A percentile compares a stretch with the other conserved stretches of the same genome.
phyloP scores from a whole-genome alignment of 306 rosid species.

The Fagus crenata region DNA sequence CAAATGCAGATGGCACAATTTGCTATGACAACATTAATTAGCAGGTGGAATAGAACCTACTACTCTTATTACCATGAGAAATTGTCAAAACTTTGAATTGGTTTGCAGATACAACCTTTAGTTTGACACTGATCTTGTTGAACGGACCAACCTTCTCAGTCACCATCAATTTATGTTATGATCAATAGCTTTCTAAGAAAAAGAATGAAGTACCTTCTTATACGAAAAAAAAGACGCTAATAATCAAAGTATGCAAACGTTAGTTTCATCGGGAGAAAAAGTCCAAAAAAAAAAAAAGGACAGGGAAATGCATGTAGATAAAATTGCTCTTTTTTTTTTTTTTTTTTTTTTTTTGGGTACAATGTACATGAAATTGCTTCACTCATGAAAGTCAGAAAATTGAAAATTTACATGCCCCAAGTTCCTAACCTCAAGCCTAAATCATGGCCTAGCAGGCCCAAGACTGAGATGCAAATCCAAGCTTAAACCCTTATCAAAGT shows the following conservation, averaged over 20 bases:
- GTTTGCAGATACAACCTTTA: not conserved
- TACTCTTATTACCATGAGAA: not conserved
- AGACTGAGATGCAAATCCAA: slow-evolving; percentile 53
- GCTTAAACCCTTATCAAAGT: slow-evolving; percentile 33
- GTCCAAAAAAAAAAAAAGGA: not conserved
- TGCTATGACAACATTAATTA: not conserved
- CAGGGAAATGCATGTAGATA: not conserved
- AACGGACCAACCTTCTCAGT: not conserved
- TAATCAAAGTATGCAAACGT: not conserved
- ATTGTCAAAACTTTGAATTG: not conserved
- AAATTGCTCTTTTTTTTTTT: not conserved
- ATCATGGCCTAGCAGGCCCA: slow-evolving; percentile 20
- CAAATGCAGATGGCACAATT: not conserved
- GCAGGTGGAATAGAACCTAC: not conserved
- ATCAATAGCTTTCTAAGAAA: not conserved
- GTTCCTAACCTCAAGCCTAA: slow-evolving; percentile 8
- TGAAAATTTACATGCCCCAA: not conserved
- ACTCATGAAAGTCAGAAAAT: not conserved
- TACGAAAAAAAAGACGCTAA: not conserved
- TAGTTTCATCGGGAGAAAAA: not conserved
- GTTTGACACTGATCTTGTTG: not conserved
- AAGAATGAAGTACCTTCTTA: not conserved
- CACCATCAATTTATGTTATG: not conserved
- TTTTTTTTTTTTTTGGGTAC: not conserved
- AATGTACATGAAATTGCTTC: slow-evolving; percentile 5